These are phyloP conservation scores for Lycium barbarum DNA, from an alignment of 257 asterid genomes.

Conservation along the genomic window DNA sequence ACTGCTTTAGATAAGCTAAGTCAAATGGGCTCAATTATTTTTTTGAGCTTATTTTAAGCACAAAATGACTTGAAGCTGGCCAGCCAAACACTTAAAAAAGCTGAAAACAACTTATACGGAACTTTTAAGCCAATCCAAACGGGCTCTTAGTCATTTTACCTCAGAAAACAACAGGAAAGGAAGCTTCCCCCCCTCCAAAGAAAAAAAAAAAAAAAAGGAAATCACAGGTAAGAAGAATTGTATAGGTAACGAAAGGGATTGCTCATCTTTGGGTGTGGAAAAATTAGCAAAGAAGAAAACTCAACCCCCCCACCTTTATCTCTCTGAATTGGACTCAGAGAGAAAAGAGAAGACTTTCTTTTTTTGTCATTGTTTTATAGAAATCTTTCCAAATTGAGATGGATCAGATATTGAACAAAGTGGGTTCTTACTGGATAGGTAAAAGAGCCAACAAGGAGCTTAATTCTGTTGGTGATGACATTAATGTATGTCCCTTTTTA, in stretches of 20 bases:
- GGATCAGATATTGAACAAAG: constrained; percentile 89
- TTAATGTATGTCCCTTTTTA: constrained; percentile 56
- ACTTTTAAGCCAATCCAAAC: too few species aligned
- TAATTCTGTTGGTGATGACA: constrained; percentile 77
- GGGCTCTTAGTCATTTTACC: too few species aligned
- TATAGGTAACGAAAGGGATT: not conserved
- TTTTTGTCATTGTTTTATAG: not conserved
- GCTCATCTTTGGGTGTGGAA: constrained; percentile 1
- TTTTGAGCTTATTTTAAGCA: too few species aligned
- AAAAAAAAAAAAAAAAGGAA: too few species aligned
- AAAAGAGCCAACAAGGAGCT: constrained; percentile 73
- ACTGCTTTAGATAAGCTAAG: too few species aligned
- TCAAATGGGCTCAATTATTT: too few species aligned
- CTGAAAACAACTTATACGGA: too few species aligned
- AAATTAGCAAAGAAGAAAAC: not conserved
- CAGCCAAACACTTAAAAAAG: too few species aligned
- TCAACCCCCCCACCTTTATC: not conserved
- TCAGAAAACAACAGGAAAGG: too few species aligned
- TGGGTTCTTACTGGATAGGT: constrained; percentile 90
- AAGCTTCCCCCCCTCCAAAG: too few species aligned
- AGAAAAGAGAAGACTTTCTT: not conserved
- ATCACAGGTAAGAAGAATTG: not conserved
- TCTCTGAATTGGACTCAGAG: not conserved
- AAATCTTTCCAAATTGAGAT: constrained; percentile 31
- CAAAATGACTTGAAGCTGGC: too few species aligned